These are phyloP conservation scores for Lyophyllum shimeji DNA, from an alignment of 768 basidiomycete species.

Conservation along the genomic window DNA sequence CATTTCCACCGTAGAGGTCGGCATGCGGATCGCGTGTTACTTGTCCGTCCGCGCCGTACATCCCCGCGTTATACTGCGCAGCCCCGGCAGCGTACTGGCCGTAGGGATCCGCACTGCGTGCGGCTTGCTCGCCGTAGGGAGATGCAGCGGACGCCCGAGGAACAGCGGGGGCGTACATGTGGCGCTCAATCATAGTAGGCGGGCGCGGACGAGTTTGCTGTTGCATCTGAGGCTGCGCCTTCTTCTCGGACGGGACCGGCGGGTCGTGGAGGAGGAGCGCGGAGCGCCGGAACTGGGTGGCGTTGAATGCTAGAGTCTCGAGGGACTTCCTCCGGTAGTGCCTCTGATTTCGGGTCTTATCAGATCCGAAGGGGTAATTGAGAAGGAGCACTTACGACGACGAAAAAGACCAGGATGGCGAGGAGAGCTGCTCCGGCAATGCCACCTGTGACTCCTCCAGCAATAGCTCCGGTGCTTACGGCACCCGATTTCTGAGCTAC, in stretches of 20 bases:
- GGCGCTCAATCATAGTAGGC: slow-evolving; percentile 31
- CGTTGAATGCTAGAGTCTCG: slow-evolving; percentile 43
- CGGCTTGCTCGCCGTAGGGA: slow-evolving; percentile 15
- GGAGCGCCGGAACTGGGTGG: slow-evolving; percentile 53
- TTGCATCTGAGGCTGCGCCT: slow-evolving; percentile 14
- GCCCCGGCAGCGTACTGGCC: slow-evolving; percentile 14
- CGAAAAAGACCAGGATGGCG: slow-evolving; percentile 21
- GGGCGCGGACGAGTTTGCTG: slow-evolving; percentile 24
- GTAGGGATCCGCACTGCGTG: slow-evolving; percentile 14
- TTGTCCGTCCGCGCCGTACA: slow-evolving; percentile 20
- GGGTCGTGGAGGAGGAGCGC: slow-evolving; percentile 36
- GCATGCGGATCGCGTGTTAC: slow-evolving; percentile 16
- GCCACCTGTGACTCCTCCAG: slow-evolving; percentile 26
- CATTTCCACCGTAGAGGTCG: slow-evolving; percentile 13
- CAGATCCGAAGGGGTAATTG: neutral
- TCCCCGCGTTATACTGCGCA: slow-evolving; percentile 16
- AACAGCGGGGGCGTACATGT: slow-evolving; percentile 19
- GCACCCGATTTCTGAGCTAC: slow-evolving; percentile 3
- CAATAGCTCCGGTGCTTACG: slow-evolving; percentile 22
- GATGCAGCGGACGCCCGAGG: slow-evolving; percentile 11
- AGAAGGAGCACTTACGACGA: slow-evolving; percentile 19
- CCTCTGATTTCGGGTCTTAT: slow-evolving; percentile 22
- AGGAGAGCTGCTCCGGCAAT: slow-evolving; percentile 20
- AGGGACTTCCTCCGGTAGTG: slow-evolving; percentile 32
- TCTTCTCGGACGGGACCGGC: slow-evolving; percentile 14